Conservation (phyloP, 1,284 basidiomycete genomes). For the Cryptococcus jaspeensis region DNA sequence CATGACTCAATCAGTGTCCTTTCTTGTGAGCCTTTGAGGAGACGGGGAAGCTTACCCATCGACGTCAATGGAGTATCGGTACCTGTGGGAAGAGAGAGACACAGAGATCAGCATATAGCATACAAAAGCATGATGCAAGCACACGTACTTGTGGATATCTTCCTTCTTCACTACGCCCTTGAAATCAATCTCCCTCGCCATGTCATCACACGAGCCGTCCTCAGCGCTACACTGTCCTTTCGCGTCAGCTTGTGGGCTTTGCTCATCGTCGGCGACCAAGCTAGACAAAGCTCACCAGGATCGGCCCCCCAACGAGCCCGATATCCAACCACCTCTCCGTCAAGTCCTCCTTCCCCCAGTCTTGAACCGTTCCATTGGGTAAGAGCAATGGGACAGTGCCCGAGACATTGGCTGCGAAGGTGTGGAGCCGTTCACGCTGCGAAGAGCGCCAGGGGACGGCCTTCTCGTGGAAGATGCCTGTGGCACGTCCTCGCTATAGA, state of each 20-base stretch:
- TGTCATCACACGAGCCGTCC: conserved; percentile 48
- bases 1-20: background rate
- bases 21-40: too few species aligned
- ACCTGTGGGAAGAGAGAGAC: conserved; percentile 26
- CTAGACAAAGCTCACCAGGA: too few species aligned
- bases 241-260: background rate
- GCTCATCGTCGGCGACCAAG: too few species aligned
- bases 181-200: conserved; percentile 43
- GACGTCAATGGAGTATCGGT: conserved; percentile 52
- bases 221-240: conserved; percentile 47
- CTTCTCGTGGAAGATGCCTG: conserved; percentile 49
- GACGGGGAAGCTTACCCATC: conserved; percentile 50
- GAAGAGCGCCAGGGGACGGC: conserved; percentile 44
- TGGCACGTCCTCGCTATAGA: conserved; percentile 28
- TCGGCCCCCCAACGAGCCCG: conserved; percentile 36
- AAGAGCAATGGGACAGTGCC: conserved; percentile 2
- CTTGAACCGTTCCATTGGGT: conserved; percentile 12
- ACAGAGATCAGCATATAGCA: conserved; percentile 8
- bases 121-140: too few species aligned
- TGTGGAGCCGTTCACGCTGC: conserved; percentile 50
- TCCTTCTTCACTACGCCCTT: conserved; percentile 31
- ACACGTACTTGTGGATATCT: conserved; percentile 19
- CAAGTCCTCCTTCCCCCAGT: conserved; percentile 24
- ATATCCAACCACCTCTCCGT: conserved; percentile 40
- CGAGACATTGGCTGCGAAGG: conserved; percentile 30